Evolutionary conservation across 2,329 filamentous ascomycete genomes (phyloP).

Genomic region (Leptoxyphium fumago): DNA sequence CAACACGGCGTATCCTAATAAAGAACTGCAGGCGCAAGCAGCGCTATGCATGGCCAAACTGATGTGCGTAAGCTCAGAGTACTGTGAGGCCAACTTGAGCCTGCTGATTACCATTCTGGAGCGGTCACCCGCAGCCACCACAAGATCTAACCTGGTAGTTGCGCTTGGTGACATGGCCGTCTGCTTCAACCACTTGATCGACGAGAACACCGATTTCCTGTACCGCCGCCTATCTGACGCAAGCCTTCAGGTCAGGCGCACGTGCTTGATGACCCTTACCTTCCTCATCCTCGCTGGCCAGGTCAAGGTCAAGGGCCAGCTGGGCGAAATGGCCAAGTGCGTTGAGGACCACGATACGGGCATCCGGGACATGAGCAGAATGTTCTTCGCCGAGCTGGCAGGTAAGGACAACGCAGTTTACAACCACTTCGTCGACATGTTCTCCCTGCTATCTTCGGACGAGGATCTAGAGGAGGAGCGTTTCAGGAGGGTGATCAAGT

Average conservation of each 20-base stretch:
- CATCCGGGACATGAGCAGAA: conserved; percentile 82
- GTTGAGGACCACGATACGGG: conserved; percentile 90
- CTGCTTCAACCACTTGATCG: conserved; percentile 97
- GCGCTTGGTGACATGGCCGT: conserved; percentile 98
- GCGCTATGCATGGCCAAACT: conserved; percentile 92
- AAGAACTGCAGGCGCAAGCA: conserved; percentile 79
- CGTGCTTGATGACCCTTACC: conserved; percentile 94
- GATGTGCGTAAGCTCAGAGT: conserved; percentile 96
- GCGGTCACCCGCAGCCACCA: conserved; percentile 78
- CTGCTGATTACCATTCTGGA: conserved; percentile 97
- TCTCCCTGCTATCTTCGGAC: conserved; percentile 77
- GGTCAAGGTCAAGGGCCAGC: conserved; percentile 97
- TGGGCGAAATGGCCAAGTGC: conserved; percentile 98
- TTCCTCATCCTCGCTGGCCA: conserved; percentile 95
- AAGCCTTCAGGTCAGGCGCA: conserved; percentile 84
- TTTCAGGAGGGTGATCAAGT: conserved; percentile 76
- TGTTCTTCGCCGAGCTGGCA: conserved; percentile 97
- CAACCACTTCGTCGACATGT: conserved; percentile 99
- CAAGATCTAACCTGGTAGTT: conserved; percentile 90
- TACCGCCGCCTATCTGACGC: conserved; percentile 84
- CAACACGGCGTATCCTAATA: conserved; percentile 82
- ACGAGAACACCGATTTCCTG: conserved; percentile 96
- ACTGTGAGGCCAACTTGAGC: conserved; percentile 83
- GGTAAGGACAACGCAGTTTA: conserved; percentile 99
- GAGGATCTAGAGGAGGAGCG: conserved; percentile 68